Evolutionary conservation across 495 filamentous ascomycete genomes (phyloP).

Genomic region (Penicillium atrosanguineum): DNA sequence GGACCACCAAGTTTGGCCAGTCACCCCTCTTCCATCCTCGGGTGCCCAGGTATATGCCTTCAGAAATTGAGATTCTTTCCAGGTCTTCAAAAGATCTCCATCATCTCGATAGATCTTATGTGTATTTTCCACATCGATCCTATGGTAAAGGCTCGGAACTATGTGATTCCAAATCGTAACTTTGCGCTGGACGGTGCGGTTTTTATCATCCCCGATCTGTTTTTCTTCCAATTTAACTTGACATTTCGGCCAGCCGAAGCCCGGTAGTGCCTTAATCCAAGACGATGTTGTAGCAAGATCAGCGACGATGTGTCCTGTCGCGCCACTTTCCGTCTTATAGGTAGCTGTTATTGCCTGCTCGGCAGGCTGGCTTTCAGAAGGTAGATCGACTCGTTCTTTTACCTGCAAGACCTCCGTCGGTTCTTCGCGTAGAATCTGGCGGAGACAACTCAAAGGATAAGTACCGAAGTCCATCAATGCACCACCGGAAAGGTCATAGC

Average conservation of each 20-base stretch:
- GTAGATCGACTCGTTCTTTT: neutral
- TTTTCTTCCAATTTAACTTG: constrained; percentile 24
- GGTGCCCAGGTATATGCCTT: constrained; percentile 50
- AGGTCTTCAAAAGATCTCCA: constrained; percentile 31
- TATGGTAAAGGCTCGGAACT: constrained; percentile 41
- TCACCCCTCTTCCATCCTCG: constrained; percentile 24
- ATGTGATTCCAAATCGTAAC: constrained; percentile 44
- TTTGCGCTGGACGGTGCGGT: constrained; percentile 27
- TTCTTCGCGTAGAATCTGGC: constrained; percentile 35
- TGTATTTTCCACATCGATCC: constrained; percentile 49
- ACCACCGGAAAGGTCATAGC: constrained; percentile 55
- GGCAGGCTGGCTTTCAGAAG: constrained; percentile 20
- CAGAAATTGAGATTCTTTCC: constrained; percentile 37
- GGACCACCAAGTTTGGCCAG: constrained; percentile 38
- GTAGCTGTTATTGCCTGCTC: constrained; percentile 42
- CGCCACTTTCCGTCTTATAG: constrained; percentile 45
- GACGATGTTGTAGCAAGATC: constrained; percentile 19
- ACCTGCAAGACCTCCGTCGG: constrained; percentile 20
- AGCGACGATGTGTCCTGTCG: constrained; percentile 34
- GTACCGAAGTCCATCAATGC: constrained; percentile 56
- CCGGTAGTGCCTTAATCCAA: constrained; percentile 16
- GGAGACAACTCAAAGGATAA: constrained; percentile 45
- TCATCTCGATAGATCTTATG: constrained; percentile 33
- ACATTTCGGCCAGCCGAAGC: constrained; percentile 27
- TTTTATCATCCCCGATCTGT: constrained; percentile 32